Percentiles rank a stretch among this genome's conserved stretches.
These are phyloP conservation scores for Botrytis byssoidea DNA, from an alignment of 2,329 filamentous ascomycete genomes.

Conservation along the genomic window DNA sequence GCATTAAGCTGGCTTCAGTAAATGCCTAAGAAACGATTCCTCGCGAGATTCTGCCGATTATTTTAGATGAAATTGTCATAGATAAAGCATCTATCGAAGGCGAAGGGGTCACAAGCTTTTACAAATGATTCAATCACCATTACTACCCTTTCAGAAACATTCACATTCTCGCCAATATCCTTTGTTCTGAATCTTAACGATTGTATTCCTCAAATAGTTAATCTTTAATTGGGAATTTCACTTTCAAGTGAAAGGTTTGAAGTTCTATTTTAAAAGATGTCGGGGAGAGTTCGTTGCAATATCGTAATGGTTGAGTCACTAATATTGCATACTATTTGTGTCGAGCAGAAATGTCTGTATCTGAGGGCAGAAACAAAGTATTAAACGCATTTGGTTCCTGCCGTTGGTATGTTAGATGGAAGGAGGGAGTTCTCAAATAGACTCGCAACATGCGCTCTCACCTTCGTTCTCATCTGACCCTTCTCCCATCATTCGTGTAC, in stretches of 20 bases:
- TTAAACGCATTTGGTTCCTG: background rate
- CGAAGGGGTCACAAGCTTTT: background rate
- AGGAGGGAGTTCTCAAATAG: background rate
- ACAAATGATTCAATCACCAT: background rate
- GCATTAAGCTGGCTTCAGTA: too few relatives aligned
- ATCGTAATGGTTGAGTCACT: background rate
- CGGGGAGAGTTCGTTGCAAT: too few relatives aligned
- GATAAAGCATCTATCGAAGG: background rate
- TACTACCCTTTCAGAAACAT: background rate
- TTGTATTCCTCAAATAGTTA: fast-evolving
- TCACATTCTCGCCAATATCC: background rate
- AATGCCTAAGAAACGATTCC: background rate
- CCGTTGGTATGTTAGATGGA: background rate
- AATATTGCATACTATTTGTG: background rate
- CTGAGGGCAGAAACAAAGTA: background rate
- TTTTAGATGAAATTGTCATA: background rate
- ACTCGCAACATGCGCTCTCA: background rate
- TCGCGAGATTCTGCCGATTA: too few relatives aligned
- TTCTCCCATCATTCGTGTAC: background rate
- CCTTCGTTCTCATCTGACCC: too few relatives aligned
- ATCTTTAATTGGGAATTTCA: too few relatives aligned
- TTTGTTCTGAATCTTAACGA: fast-evolving
- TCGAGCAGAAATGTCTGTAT: too few relatives aligned
- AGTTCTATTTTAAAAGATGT: background rate
- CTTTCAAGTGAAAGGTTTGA: fast-evolving